These are phyloP conservation scores for Entonaema liquescens DNA, from an alignment of 495 filamentous ascomycete species.

Conservation along the genomic window DNA sequence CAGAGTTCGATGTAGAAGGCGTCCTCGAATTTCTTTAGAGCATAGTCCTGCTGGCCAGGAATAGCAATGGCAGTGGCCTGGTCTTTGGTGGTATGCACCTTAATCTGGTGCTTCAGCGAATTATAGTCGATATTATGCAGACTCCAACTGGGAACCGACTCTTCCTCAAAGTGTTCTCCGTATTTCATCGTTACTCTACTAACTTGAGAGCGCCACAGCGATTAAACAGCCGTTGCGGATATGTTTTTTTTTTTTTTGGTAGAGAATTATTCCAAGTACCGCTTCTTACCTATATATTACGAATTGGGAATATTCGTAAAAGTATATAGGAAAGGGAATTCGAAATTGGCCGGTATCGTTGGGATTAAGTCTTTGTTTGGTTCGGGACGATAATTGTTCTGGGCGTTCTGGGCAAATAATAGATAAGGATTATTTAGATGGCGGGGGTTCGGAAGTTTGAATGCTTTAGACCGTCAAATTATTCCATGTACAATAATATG, in stretches of 20 bases:
- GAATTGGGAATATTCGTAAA: constrained; percentile 10
- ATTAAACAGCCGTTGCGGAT: constrained; percentile 17
- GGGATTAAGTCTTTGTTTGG: not conserved
- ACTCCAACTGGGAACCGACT: constrained; percentile 65
- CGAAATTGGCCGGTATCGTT: not conserved
- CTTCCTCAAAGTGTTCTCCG: constrained; percentile 67
- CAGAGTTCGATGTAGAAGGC: constrained; percentile 67
- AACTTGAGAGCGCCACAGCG: constrained; percentile 18
- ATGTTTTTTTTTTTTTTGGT: not conserved
- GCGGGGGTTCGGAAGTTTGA: constrained; percentile 16
- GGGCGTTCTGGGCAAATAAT: not conserved
- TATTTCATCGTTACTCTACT: constrained; percentile 66
- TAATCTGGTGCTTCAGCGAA: constrained; percentile 77
- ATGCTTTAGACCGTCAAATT: constrained; percentile 13
- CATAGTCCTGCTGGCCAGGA: constrained; percentile 64
- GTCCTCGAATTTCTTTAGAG: constrained; percentile 66
- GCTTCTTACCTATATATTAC: constrained; percentile 11
- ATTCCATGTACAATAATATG: constrained; percentile 29
- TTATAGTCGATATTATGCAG: constrained; percentile 79
- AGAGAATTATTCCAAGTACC: not conserved
- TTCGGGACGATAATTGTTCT: not conserved
- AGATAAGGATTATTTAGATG: constrained; percentile 13
- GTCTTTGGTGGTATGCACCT: constrained; percentile 68
- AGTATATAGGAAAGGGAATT: constrained; percentile 5
- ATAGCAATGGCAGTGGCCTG: constrained; percentile 71